Evolutionary conservation across 2,329 filamentous ascomycete species (phyloP).

Genomic region (Phymatotrichopsis omnivora): DNA sequence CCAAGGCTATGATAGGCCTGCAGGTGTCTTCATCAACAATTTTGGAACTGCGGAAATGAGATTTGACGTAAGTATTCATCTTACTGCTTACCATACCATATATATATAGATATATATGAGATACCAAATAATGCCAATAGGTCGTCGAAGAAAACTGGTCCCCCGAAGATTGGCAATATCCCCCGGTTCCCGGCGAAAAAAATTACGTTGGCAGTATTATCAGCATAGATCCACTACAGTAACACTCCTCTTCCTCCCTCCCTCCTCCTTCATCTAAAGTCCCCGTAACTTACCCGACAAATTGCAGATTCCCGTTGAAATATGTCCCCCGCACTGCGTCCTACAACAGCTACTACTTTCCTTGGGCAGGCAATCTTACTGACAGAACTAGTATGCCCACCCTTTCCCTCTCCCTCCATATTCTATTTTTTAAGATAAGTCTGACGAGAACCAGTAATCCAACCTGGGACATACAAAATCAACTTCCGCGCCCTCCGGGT

Average conservation of each 20-base stretch:
- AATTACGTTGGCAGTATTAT: slow-evolving; percentile 41
- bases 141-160: slow-evolving; percentile 37
- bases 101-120: too few species aligned
- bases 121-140: too few species aligned
- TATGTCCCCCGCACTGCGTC: slow-evolving; percentile 14
- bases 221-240: slow-evolving; percentile 27
- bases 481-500: too few species aligned
- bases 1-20: slow-evolving; percentile 2
- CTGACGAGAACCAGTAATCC: too few species aligned
- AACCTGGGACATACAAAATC: too few species aligned
- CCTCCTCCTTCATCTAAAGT: too few species aligned
- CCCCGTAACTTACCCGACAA: too few species aligned
- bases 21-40: slow-evolving; percentile 15
- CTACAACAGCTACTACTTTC: slow-evolving; percentile 4
- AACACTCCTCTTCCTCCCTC: too few species aligned
- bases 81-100: too few species aligned
- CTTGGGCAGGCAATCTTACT: slow-evolving; percentile 15
- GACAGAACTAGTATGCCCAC: slow-evolving; percentile 16
- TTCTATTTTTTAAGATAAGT: too few species aligned
- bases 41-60: slow-evolving; percentile 21
- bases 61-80: too few species aligned
- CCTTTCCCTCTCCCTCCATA: too few species aligned
- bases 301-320: slow-evolving; percentile 9
- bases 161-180: slow-evolving; percentile 39
- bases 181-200: slow-evolving; percentile 35